Conservation (phyloP, 2,329 filamentous ascomycete species). For the Akanthomyces uredinophilus region DNA sequence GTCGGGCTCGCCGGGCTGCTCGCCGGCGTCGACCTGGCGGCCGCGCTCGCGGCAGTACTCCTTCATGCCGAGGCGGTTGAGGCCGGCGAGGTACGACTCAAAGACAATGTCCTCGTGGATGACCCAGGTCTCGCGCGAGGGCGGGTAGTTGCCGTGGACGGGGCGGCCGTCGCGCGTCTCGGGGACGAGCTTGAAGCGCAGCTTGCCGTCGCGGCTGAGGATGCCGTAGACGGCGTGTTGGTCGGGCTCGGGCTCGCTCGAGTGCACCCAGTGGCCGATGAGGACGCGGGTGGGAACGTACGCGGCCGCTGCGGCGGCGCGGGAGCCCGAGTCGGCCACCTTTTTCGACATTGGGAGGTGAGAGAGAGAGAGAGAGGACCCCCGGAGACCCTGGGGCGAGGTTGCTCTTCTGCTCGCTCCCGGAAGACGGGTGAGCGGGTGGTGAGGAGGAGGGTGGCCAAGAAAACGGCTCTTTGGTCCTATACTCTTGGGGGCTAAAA, state of each 20-base stretch:
- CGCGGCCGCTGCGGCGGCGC: background rate
- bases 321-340: background rate
- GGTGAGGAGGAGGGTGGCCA: background rate
- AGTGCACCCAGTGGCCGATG: constrained; percentile 14
- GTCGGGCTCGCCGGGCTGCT: constrained; percentile 4
- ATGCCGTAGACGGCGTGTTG: constrained; percentile 15
- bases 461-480: background rate
- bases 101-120: constrained; percentile 12
- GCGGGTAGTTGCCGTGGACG: constrained; percentile 6
- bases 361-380: too few relatives aligned
- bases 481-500: constrained; percentile 9
- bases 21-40: constrained; percentile 6
- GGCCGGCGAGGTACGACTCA: constrained; percentile 11
- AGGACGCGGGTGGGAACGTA: constrained; percentile 5
- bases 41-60: constrained; percentile 14
- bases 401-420: background rate
- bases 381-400: background rate
- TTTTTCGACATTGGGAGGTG: constrained; percentile 2
- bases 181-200: constrained; percentile 14
- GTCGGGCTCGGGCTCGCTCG: constrained; percentile 14
- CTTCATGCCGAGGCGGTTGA: constrained; percentile 15
- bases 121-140: constrained; percentile 13
- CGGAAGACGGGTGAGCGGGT: background rate
- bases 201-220: constrained; percentile 14
- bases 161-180: constrained; percentile 12